Conservation (phyloP, 2,329 filamentous ascomycete species). For the Colletotrichum gloeosporioides region DNA sequence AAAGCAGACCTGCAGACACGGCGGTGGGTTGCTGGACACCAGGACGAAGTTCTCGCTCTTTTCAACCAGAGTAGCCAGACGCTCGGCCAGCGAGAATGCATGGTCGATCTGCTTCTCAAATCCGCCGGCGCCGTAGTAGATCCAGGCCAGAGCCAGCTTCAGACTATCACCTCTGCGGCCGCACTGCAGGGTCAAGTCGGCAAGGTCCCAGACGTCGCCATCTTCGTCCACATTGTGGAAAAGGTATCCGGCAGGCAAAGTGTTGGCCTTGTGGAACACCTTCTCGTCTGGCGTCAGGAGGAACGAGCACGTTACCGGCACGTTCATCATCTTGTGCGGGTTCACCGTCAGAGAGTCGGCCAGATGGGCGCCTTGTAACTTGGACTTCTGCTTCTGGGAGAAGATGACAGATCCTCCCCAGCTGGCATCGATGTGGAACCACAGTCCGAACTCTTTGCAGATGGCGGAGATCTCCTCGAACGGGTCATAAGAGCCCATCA, state of each 20-base stretch:
- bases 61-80: slow-evolving; percentile 68
- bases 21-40: slow-evolving; percentile 77
- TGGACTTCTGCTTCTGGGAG: slow-evolving; percentile 64
- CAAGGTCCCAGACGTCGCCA: slow-evolving; percentile 81
- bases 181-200: slow-evolving; percentile 92
- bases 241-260: slow-evolving; percentile 83
- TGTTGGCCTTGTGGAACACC: slow-evolving; percentile 84
- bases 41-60: slow-evolving; percentile 67
- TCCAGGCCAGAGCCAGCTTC: slow-evolving; percentile 88
- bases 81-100: slow-evolving; percentile 74
- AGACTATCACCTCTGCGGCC: slow-evolving; percentile 84
- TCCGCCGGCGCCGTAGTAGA: slow-evolving; percentile 82
- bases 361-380: slow-evolving; percentile 73
- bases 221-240: slow-evolving; percentile 67
- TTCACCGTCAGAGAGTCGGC: slow-evolving; percentile 88
- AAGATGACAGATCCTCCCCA: slow-evolving; percentile 92
- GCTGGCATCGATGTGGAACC: slow-evolving; percentile 91
- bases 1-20: slow-evolving; percentile 94
- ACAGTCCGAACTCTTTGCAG: slow-evolving; percentile 75
- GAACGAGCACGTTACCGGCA: slow-evolving; percentile 90
- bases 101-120: slow-evolving; percentile 74
- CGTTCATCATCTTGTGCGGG: slow-evolving; percentile 97
- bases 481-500: slow-evolving; percentile 87
- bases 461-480: slow-evolving; percentile 73
- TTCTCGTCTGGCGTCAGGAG: slow-evolving; percentile 79